Evolutionary conservation across 345 rosid species (phyloP).

Genomic region (Brassica carinata): DNA sequence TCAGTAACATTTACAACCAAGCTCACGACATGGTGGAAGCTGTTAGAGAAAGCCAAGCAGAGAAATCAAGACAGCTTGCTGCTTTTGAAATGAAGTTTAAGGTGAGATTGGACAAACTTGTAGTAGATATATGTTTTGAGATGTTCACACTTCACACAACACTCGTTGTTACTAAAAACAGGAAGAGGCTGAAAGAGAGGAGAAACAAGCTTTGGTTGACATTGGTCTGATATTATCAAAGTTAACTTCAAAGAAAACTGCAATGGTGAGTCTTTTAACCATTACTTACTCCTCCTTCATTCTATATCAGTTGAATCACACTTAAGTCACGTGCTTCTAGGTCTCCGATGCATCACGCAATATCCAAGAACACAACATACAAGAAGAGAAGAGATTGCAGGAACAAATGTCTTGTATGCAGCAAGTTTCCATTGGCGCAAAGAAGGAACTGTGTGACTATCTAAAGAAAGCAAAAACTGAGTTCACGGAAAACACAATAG

Average conservation of each 20-base stretch:
- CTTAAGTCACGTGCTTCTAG: slow-evolving; percentile 40
- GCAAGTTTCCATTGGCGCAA: slow-evolving; percentile 56
- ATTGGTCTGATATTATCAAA: slow-evolving; percentile 61
- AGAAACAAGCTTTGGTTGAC: slow-evolving; percentile 67
- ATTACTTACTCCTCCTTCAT: background rate
- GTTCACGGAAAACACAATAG: slow-evolving; percentile 64
- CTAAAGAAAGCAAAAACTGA: slow-evolving; percentile 44
- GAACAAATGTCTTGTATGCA: slow-evolving; percentile 61
- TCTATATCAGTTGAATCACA: background rate
- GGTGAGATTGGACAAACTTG: slow-evolving; percentile 43
- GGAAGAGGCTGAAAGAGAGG: slow-evolving; percentile 81
- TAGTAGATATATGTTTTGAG: slow-evolving; percentile 13
- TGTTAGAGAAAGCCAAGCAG: slow-evolving; percentile 56
- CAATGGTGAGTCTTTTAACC: slow-evolving; percentile 53
- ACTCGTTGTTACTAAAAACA: slow-evolving; percentile 40
- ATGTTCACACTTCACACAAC: no score
- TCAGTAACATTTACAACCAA: slow-evolving; percentile 59
- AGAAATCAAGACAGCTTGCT: slow-evolving; percentile 52
- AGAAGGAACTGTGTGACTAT: slow-evolving; percentile 53
- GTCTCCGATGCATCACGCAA: slow-evolving; percentile 63
- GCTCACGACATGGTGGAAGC: slow-evolving; percentile 51
- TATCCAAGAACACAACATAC: slow-evolving; percentile 46
- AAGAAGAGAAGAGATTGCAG: slow-evolving; percentile 58
- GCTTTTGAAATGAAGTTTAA: slow-evolving; percentile 64
- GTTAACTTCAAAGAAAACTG: slow-evolving; percentile 66